Evolutionary conservation across 2,329 filamentous ascomycete genomes (phyloP).

Genomic region (Dactylellina sp.): DNA sequence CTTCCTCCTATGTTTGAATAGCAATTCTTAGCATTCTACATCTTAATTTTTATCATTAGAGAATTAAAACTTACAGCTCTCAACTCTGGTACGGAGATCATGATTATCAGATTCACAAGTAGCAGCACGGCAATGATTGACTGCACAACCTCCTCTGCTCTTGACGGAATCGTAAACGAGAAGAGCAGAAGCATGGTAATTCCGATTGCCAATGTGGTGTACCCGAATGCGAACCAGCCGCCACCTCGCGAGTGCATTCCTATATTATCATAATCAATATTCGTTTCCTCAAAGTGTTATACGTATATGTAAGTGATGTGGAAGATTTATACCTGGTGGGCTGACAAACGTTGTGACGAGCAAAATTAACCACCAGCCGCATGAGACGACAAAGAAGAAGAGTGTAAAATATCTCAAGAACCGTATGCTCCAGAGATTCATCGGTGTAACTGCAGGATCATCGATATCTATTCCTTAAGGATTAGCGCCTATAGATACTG

Average conservation of each 20-base stretch:
- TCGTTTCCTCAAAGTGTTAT: not conserved
- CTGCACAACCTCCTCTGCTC: constrained; percentile 79
- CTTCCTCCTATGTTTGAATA: constrained; percentile 54
- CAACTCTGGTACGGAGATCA: constrained; percentile 78
- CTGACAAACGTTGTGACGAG: constrained; percentile 92
- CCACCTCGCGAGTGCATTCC: constrained; percentile 83
- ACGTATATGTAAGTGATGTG: not conserved
- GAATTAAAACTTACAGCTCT: constrained; percentile 66
- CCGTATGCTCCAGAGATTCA: constrained; percentile 93
- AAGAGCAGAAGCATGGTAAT: constrained; percentile 81
- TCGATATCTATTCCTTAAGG: constrained; percentile 57
- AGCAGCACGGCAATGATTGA: constrained; percentile 75
- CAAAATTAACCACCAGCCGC: constrained; percentile 91
- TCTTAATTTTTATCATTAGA: constrained; percentile 62
- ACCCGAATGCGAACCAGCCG: constrained; percentile 81
- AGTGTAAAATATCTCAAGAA: constrained; percentile 82
- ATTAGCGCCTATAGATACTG: too few relatives aligned
- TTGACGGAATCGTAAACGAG: constrained; percentile 88
- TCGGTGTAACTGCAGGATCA: constrained; percentile 75
- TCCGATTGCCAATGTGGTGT: constrained; percentile 79
- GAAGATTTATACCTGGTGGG: constrained; percentile 72
- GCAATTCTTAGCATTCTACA: not conserved
- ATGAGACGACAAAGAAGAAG: constrained; percentile 78
- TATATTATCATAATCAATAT: not conserved
- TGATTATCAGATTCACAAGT: constrained; percentile 80